Evolutionary conservation across 2,329 filamentous ascomycete species (phyloP).

Genomic region (Mariannaea elegans): DNA sequence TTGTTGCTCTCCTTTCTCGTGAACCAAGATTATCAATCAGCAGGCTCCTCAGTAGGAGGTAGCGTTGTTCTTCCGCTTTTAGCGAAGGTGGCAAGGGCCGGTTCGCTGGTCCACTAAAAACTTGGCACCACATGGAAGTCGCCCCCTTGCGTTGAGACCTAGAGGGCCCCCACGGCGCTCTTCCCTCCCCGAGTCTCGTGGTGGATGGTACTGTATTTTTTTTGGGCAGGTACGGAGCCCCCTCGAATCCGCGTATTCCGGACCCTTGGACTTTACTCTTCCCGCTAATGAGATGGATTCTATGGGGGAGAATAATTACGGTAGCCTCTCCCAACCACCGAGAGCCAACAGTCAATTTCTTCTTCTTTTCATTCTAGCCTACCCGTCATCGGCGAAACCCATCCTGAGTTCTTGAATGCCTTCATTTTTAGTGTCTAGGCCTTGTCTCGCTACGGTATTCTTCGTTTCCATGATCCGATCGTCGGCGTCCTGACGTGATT

Average conservation of each 20-base stretch:
- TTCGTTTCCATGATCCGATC: background rate
- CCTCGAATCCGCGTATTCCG: background rate
- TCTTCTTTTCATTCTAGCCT: background rate
- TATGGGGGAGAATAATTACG: background rate
- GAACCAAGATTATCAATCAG: too few relatives aligned
- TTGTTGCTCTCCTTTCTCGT: too few relatives aligned
- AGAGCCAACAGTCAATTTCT: background rate
- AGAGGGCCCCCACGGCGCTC: too few relatives aligned
- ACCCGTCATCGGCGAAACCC: background rate
- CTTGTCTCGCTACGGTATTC: background rate
- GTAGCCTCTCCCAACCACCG: background rate
- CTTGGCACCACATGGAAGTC: too few relatives aligned
- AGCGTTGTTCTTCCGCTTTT: too few relatives aligned
- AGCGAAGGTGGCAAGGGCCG: too few relatives aligned
- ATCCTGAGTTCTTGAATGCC: background rate
- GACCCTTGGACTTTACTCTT: background rate
- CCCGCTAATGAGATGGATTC: background rate
- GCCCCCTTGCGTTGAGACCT: too few relatives aligned
- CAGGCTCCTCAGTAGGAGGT: too few relatives aligned
- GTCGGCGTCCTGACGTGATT: background rate
- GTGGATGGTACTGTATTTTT: background rate
- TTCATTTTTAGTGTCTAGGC: background rate
- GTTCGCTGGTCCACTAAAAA: too few relatives aligned
- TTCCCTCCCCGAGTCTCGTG: too few relatives aligned
- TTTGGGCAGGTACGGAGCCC: background rate